Evolutionary conservation across 306 rosid species (phyloP).

Genomic region (Argentina anserina): DNA sequence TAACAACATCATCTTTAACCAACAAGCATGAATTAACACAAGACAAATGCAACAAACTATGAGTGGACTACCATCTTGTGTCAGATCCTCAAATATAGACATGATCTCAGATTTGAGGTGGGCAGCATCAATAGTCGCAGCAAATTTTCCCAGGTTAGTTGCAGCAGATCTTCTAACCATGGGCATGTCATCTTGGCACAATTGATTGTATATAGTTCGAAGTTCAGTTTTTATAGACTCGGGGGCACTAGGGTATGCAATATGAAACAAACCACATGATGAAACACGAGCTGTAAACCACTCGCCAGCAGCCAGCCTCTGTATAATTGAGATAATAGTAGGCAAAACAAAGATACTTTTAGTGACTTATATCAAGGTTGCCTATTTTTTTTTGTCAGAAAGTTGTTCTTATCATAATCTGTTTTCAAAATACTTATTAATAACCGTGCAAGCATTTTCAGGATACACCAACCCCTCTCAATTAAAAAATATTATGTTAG

Average conservation of each 20-base stretch:
- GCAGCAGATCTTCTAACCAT: constrained; percentile 99
- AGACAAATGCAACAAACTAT: background rate
- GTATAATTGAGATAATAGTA: constrained; percentile 16
- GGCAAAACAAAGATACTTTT: background rate
- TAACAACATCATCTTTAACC: background rate
- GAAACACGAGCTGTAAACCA: constrained; percentile 99
- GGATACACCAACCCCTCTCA: background rate
- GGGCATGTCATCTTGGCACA: constrained; percentile 99
- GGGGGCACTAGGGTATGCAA: constrained; percentile 89
- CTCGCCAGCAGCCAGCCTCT: constrained; percentile 98
- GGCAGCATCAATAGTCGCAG: constrained; percentile 83
- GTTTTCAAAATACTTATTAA: background rate
- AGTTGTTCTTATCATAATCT: background rate
- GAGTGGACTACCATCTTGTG: constrained; percentile 71
- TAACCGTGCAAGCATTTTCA: background rate
- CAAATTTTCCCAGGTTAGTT: constrained; percentile 88
- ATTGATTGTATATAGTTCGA: constrained; percentile 78
- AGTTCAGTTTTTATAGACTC: constrained; percentile 69
- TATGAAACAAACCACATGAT: constrained; percentile 91
- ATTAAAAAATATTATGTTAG: background rate
- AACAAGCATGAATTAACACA: background rate
- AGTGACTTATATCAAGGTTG: background rate
- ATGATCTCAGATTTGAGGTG: constrained; percentile 79
- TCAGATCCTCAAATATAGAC: constrained; percentile 88
- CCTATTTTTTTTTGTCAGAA: background rate